A percentile compares a stretch with the other conserved stretches of the same genome.
phyloP scores from a whole-genome alignment of 2,329 filamentous ascomycete species.

The Colletotrichum incanum region DNA sequence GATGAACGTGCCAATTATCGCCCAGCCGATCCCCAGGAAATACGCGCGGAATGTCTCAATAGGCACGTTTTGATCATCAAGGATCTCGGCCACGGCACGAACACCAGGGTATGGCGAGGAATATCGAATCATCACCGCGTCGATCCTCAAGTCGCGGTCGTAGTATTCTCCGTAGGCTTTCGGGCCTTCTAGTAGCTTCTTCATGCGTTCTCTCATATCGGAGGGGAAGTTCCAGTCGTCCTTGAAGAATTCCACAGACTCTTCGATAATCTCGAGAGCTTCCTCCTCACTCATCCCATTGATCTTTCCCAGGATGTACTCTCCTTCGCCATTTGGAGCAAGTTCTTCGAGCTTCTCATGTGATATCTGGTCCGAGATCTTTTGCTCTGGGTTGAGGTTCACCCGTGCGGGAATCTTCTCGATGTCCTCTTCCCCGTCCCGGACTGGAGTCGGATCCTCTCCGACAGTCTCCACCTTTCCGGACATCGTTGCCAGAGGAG shows the following conservation, averaged over 20 bases:
- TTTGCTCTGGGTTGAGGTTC: conserved; percentile 19
- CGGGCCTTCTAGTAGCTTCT: conserved; percentile 54
- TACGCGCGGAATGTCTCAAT: conserved; percentile 61
- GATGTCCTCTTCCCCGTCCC: conserved; percentile 23
- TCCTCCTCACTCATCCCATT: conserved; percentile 61
- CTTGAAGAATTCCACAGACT: conserved; percentile 56
- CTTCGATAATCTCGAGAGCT: conserved; percentile 56
- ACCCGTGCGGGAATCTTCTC: conserved; percentile 36
- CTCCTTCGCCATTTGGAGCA: conserved; percentile 60
- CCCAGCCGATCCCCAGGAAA: conserved; percentile 58
- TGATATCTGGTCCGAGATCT: conserved; percentile 55
- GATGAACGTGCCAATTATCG: conserved; percentile 57
- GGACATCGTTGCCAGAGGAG: conserved; percentile 27
- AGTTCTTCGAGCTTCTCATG: conserved; percentile 57
- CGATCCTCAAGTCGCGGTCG: conserved; percentile 58
- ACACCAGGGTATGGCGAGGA: conserved; percentile 61
- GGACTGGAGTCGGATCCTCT: conserved; percentile 21
- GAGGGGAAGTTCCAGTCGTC: conserved; percentile 63
- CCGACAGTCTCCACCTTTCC: conserved; percentile 36
- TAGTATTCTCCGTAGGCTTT: conserved; percentile 59
- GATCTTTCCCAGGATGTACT: conserved; percentile 59
- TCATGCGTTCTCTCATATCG: conserved; percentile 60
- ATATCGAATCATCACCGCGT: conserved; percentile 58
- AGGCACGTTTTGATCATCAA: conserved; percentile 54
- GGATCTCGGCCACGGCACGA: conserved; percentile 56